Base-by-base conservation (phyloP, 192 early-diverging fungal genomes). In the Glomus cerebriforme region DNA sequence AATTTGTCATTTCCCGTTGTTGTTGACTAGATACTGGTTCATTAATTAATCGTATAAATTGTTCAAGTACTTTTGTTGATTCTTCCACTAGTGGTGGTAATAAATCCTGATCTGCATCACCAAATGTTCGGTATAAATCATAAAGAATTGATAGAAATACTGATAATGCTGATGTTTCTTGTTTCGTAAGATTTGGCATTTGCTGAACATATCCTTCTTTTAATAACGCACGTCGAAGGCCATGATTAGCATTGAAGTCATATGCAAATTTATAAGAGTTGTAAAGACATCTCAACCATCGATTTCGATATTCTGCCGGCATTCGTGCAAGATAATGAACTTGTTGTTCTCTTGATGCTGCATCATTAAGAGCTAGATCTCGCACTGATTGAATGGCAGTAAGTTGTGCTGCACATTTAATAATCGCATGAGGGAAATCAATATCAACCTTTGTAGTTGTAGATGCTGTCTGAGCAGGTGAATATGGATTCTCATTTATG, bases 171-270 rank as follows among this genome's bases (percentile, higher is more conserved):
- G 86, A 82, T 7, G 95, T 96, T 86, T 98, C 97, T 81, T 97
- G 96, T 81, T 95, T 97, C 62, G 96, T 90, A 79, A 98, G 85
- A 77, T 96, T 96, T 35, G 97, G 97, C 86, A 97, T 84, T 71
- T 96, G 94, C 27, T 94, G 90, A 85, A 97, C 95, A 59, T 95
- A 93, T 9, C 96, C 94, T 39, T 83, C 90, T 83, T 87, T 93
- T 84, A 79, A 93, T 80, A 98, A 85, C 27, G 92, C 90, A 47
- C 92, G 89, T 17, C 97, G 94, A 65, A 98, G 89, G 60, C 90
- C 88, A 65, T 88, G 88, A 77, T 95, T 89, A 74, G 84, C 88
- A 78, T 98, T 98, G 79, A 98, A 98, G 12, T 90, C 81, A 39
- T 90, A 84, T 12, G 96, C 95, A 82, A 97, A 94, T 31, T 88